phyloP scores from a whole-genome alignment of 1,284 basidiomycete genomes.

The Fomitopsis schrenkii region DNA sequence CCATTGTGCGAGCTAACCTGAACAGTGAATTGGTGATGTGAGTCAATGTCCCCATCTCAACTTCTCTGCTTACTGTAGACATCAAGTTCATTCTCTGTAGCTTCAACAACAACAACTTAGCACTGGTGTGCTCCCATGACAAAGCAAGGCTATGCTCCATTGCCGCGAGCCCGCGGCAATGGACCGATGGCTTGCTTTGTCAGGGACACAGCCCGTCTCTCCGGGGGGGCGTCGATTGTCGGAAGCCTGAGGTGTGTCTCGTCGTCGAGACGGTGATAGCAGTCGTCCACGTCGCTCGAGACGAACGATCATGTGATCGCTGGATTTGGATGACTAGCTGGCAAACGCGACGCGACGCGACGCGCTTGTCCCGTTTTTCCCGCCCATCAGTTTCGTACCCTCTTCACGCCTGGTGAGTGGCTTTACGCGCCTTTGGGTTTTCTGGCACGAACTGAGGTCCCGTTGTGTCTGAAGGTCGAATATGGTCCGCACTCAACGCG shows the following conservation, averaged over 20 bases:
- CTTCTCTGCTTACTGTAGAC: background rate
- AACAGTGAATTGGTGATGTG: background rate
- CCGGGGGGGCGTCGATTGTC: background rate
- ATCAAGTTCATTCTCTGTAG: too few species aligned
- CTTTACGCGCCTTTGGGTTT: background rate
- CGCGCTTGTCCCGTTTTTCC: background rate
- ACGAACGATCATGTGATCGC: conserved; percentile 3
- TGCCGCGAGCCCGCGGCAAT: background rate
- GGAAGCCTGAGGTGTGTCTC: background rate
- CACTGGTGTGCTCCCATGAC: background rate
- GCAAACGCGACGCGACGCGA: conserved; percentile 6
- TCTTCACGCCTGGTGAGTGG: background rate
- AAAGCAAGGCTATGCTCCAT: background rate
- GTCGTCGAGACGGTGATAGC: background rate
- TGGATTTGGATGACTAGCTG: conserved; percentile 1
- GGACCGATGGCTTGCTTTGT: background rate
- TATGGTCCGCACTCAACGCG: background rate
- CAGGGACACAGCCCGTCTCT: background rate
- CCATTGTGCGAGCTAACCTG: background rate
- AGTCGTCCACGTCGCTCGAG: background rate
- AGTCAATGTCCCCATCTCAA: background rate
- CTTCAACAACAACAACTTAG: background rate
- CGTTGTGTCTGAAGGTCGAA: background rate
- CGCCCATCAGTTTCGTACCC: background rate
- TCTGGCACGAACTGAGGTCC: background rate